Base-by-base conservation (phyloP, 2,329 filamentous ascomycete species). In the Scortechinia acanthostroma region DNA sequence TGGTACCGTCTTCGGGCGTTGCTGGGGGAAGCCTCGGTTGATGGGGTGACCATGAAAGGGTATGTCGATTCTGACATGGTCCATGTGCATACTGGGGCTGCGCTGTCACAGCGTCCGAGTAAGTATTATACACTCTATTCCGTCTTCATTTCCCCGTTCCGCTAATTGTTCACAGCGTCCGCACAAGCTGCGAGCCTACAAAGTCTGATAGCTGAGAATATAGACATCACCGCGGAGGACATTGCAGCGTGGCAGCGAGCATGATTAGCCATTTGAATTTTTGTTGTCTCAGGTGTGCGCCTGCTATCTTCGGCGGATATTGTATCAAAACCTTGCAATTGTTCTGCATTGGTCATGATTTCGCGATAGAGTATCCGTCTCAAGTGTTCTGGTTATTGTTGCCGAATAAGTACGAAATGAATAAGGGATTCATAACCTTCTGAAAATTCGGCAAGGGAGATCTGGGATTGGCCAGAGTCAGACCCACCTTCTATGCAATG, bases 401-500 rank as follows among this genome's bases (percentile, higher is more conserved):
- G n/a, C n/a, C n/a, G n/a, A n/a, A n/a, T n/a, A n/a, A n/a, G n/a
- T n/a, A n/a, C n/a, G n/a, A n/a, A n/a, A n/a, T n/a, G n/a, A n/a
- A n/a, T n/a, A n/a, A 54, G 43, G 17, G 53, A 61, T 47, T 60
- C 48, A 48, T 62, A 50, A 4, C 57, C 56, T 47, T 44, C 25
- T 14, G n/a, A n/a, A n/a, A n/a, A n/a, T n/a, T n/a, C n/a, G n/a
- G n/a, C n/a, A n/a, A n/a, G n/a, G n/a, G n/a, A n/a, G n/a, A n/a
- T n/a, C n/a, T n/a, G n/a, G n/a, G n/a, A n/a, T n/a, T n/a, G n/a
- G n/a, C n/a, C n/a, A n/a, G n/a, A n/a, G n/a, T n/a, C n/a, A n/a
- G n/a, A n/a, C n/a, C n/a, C n/a, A n/a, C n/a, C n/a, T n/a, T n/a
- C n/a, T n/a, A 52, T 53, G 37, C 43, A 52, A 33, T 35, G 10